Evolutionary conservation across 75 land plant genomes (phyloP), one percentile per base, ranked within the genome.

Genomic region (Adiantum capillusveneris): DNA sequence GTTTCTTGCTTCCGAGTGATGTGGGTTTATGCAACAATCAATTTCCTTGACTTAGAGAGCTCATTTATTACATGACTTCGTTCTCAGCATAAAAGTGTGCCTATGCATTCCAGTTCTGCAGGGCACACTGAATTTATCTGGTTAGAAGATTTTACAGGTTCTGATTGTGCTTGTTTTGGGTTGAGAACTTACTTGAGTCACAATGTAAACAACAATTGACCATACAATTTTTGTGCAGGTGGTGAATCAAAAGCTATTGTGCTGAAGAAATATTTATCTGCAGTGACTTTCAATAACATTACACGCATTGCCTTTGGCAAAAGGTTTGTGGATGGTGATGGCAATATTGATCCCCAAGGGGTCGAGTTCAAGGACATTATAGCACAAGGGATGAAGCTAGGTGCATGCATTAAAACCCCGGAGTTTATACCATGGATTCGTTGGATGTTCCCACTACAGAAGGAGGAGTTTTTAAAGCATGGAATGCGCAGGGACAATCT

Each of bases 231-330:
- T n/a, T n/a, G n/a, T n/a, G n/a, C n/a, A n/a, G 55, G 55, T 53
- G 55, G 29, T 22, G 28, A 13, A 1, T 2, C 25, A 53, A 53
- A 53, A 53, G 28, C 29, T 24, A 26, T 53, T 24, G 24, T 24
- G 18, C 28, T 94, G 58, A 79, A 57, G 77, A 65, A 73, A 44
- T 82, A 89, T 61, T 55, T 90, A 59, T 79, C 81, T 16, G 77
- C 77, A 16, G 86, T 90, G 69, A 83, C 98, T 2, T 94, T 94
- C 82, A 86, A 89, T 81, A 83, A 94, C 85, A 90, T 90, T 21
- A 89, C 98, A 36, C 77, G 98, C 60, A 77, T 94, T 16, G 90
- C 77, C 9, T 94, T 94, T 50, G 98, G 98, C 61, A 94, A 94
- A 70, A 46, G 90, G 44, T 94, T 94, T 39, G 71, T 94, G 73